phyloP scores from a whole-genome alignment of 208 protist genomes.

The Tritrichomonas foetus region DNA sequence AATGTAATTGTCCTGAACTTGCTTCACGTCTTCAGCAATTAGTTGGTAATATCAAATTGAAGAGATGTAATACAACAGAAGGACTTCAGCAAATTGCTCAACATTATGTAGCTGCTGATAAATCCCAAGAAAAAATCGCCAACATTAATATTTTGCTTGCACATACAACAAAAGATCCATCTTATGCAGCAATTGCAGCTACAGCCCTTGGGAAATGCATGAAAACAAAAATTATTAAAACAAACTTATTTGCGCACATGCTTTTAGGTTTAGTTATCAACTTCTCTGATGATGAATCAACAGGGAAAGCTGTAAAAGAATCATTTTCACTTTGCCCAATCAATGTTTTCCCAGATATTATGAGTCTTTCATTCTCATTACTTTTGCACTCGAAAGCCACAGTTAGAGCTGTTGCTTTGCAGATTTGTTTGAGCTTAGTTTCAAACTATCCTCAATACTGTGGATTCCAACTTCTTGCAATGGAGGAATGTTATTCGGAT shows the following conservation, averaged over 20 bases:
- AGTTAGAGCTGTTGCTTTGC: background rate
- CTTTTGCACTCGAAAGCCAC: background rate
- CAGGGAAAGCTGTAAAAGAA: background rate
- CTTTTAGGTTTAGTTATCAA: background rate
- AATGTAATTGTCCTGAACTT: background rate
- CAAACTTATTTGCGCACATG: background rate
- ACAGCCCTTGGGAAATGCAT: background rate
- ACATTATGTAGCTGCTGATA: background rate
- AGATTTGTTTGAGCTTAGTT: background rate
- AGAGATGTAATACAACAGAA: background rate
- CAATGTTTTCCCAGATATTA: background rate
- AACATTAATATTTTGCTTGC: background rate
- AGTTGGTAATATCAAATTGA: slow-evolving; percentile 23
- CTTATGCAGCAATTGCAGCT: background rate
- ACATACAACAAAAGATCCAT: background rate
- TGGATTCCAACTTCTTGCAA: background rate
- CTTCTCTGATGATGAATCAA: background rate
- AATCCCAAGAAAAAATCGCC: background rate
- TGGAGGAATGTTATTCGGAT: background rate
- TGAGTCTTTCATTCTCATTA: background rate
- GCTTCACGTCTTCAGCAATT: background rate
- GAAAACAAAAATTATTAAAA: background rate
- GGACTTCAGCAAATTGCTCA: background rate
- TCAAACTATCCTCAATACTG: background rate
- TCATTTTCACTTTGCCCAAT: background rate